Percentiles rank a stretch among this genome's conserved stretches.
phyloP scores from a whole-genome alignment of 257 asterid species.

The Solanum rostratum region DNA sequence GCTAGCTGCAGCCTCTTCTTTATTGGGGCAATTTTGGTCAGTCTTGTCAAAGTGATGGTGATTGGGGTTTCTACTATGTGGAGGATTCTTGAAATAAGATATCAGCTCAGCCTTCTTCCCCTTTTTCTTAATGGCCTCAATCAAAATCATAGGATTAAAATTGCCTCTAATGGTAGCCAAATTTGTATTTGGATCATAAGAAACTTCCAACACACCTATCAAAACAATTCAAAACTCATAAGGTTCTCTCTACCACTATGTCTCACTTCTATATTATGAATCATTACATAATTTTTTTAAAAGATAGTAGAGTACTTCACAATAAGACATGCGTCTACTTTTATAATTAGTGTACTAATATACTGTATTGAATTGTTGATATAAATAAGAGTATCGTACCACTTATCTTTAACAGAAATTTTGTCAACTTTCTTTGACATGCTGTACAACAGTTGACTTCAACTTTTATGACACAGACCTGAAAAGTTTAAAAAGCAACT shows the following conservation, averaged over 20 bases:
- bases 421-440: constrained; percentile 1
- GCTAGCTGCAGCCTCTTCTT: not conserved
- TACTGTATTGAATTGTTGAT: not conserved
- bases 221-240: not conserved
- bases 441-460: not conserved
- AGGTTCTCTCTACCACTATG: too few relatives aligned
- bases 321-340: not conserved
- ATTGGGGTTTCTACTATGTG: not conserved
- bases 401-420: not conserved
- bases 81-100: constrained; percentile 1
- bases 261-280: too few relatives aligned
- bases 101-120: constrained; percentile 3
- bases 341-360: not conserved
- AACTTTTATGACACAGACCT: constrained; percentile 6
- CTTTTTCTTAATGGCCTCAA: not conserved
- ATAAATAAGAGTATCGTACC: not conserved
- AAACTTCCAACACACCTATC: not conserved
- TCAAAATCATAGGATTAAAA: not conserved
- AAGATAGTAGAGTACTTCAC: not conserved
- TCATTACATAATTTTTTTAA: too few relatives aligned
- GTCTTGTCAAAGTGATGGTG: not conserved
- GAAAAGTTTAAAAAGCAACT: not conserved
- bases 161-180: constrained; percentile 1
- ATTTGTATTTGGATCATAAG: not conserved
- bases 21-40: not conserved